Conservation (phyloP, 129 eudicot genomes). For the Helianthus tuberosus region DNA sequence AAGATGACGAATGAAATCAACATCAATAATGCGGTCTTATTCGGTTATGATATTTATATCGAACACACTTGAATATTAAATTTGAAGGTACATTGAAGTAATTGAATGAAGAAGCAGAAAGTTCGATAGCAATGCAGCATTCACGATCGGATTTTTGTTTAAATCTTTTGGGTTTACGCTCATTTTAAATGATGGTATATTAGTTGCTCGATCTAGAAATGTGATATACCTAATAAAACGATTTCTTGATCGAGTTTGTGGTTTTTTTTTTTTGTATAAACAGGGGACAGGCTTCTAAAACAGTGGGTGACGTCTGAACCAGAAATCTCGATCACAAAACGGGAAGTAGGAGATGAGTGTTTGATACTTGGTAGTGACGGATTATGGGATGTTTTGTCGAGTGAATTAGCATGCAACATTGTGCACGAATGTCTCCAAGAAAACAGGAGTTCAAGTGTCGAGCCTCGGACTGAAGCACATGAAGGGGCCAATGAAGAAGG, state of each 20-base stretch:
- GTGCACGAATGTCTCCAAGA: constrained; percentile 35
- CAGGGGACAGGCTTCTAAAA: constrained; percentile 52
- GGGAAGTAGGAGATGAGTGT: constrained; percentile 42
- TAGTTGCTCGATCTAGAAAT: constrained; percentile 5
- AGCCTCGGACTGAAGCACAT: constrained; percentile 2
- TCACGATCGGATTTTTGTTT: neutral
- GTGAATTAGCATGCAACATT: constrained; percentile 37
- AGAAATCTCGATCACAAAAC: constrained; percentile 44
- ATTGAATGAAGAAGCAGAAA: constrained; percentile 10
- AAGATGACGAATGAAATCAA: neutral
- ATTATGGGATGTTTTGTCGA: constrained; percentile 52
- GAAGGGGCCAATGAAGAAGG: constrained; percentile 19
- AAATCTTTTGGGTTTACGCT: neutral
- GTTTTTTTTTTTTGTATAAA: neutral
- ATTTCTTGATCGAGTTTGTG: constrained; percentile 3
- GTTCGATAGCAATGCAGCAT: constrained; percentile 5
- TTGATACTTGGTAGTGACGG: constrained; percentile 56
- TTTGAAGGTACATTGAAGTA: constrained; percentile 8
- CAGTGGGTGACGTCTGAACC: constrained; percentile 54
- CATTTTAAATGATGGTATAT: neutral
- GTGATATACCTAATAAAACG: neutral
- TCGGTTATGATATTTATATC: neutral
- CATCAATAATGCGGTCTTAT: neutral
- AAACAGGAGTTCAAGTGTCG: neutral
- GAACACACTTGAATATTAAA: neutral